phyloP scores from a whole-genome alignment of 805 yeast genomes.

The Kodamaea leandrae region DNA sequence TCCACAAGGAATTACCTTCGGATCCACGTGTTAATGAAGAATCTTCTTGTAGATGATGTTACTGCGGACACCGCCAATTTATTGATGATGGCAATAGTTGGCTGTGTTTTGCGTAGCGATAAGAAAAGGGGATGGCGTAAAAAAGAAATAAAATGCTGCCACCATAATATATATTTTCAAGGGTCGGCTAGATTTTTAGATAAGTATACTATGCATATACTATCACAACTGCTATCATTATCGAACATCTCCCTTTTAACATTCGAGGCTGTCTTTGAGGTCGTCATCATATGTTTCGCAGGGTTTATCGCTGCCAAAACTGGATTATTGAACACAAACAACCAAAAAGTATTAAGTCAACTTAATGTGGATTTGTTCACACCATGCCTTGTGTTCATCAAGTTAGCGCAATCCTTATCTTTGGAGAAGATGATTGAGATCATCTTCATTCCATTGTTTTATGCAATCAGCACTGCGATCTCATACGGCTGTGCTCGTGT shows the following conservation, averaged over 20 bases:
- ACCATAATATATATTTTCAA: conserved; percentile 2
- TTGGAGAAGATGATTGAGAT: conserved; percentile 76
- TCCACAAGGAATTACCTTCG: too few species aligned
- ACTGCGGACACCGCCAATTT: too few species aligned
- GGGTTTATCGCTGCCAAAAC: conserved; percentile 82
- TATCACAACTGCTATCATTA: conserved; percentile 29
- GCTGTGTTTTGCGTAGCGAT: conserved; percentile 1
- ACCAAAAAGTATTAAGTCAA: conserved; percentile 73
- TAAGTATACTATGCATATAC: conserved; percentile 3
- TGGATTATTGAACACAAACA: conserved; percentile 64
- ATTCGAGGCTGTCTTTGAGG: conserved; percentile 88
- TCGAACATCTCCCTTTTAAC: conserved; percentile 61
- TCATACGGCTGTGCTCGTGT: conserved; percentile 62
- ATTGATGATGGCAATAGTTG: too few species aligned
- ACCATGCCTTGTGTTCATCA: conserved; percentile 90
- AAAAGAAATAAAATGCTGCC: conserved; percentile 1
- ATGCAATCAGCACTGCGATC: conserved; percentile 75
- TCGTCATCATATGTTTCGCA: conserved; percentile 77
- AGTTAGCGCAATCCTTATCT: conserved; percentile 65
- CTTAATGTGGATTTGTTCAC: conserved; percentile 91
- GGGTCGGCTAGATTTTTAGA: neutral
- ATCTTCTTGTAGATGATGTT: too few species aligned
- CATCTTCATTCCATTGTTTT: conserved; percentile 79
- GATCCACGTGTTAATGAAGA: too few species aligned
- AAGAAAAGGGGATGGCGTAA: conserved; percentile 5